Percentiles rank a stretch among this genome's conserved stretches.
These are phyloP conservation scores for Cladosporium sp. DNA, from an alignment of 2,329 filamentous ascomycete species.

Conservation along the genomic window DNA sequence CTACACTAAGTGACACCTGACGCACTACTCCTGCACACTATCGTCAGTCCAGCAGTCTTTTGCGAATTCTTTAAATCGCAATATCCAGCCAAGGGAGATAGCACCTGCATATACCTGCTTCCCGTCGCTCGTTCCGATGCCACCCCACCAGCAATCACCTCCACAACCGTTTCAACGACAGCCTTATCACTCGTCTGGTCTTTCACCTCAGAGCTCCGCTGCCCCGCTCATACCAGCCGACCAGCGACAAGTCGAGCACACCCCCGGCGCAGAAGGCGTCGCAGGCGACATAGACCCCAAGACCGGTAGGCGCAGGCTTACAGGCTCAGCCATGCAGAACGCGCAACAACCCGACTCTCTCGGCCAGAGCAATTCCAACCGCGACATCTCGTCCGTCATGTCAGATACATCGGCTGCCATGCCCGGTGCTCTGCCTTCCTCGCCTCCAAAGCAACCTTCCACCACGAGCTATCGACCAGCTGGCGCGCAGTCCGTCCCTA, in stretches of 20 bases:
- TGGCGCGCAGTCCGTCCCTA: conserved; percentile 26
- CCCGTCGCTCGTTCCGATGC: neutral
- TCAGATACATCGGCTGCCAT: conserved; percentile 20
- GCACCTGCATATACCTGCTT: neutral
- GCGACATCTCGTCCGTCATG: conserved; percentile 19
- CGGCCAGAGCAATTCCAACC: conserved; percentile 11
- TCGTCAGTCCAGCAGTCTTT: conserved; percentile 6
- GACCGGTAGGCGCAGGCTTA: conserved; percentile 28
- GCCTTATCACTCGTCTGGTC: conserved; percentile 9
- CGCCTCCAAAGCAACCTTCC: conserved; percentile 9
- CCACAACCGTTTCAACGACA: neutral
- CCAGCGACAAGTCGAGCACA: conserved; percentile 12
- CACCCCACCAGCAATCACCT: conserved; percentile 17
- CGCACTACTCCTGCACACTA: conserved; percentile 7
- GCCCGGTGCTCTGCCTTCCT: conserved; percentile 10
- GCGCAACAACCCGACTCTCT: conserved; percentile 22
- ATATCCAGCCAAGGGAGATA: neutral
- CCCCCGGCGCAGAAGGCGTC: neutral
- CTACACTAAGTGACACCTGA: conserved; percentile 7
- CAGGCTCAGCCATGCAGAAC: conserved; percentile 27
- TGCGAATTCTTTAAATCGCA: neutral
- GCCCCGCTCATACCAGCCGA: conserved; percentile 23
- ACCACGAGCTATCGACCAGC: conserved; percentile 18
- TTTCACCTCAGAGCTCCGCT: conserved; percentile 23
- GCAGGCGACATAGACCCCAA: conserved; percentile 25